Evolutionary conservation across 495 filamentous ascomycete genomes (phyloP).

Genomic region (Chaetomidium leptoderma): DNA sequence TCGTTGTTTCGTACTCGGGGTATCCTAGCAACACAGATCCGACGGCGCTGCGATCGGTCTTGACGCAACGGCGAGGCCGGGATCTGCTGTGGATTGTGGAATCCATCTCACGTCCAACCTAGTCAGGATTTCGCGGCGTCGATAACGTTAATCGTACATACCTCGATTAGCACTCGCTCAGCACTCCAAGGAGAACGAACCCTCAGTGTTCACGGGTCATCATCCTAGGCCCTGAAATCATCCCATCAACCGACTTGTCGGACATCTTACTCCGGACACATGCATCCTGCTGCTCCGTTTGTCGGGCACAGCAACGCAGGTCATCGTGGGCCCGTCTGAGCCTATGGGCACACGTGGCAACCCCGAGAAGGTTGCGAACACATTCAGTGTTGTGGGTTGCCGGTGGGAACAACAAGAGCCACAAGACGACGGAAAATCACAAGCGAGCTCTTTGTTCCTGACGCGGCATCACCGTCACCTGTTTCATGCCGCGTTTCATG

Average conservation of each 20-base stretch:
- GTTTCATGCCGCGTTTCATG: conserved; percentile 7
- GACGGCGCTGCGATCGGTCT: neutral
- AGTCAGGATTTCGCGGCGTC: neutral
- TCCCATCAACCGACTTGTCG: neutral
- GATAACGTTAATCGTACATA: too few species aligned
- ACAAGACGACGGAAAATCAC: neutral
- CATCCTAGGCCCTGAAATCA: neutral
- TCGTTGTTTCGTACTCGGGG: neutral
- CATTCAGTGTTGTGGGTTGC: too few species aligned
- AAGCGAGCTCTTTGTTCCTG: too few species aligned
- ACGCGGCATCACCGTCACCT: neutral
- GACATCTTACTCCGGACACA: neutral
- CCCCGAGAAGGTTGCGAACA: too few species aligned
- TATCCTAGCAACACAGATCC: neutral
- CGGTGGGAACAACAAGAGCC: too few species aligned
- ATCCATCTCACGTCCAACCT: neutral
- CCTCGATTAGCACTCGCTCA: too few species aligned
- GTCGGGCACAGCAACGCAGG: neutral
- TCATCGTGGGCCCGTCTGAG: too few species aligned
- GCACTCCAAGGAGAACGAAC: too few species aligned
- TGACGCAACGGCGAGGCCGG: neutral
- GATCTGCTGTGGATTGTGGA: neutral
- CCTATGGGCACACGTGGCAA: too few species aligned
- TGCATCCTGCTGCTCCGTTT: neutral
- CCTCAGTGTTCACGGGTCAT: neutral